These are phyloP conservation scores for Rosa rugosa DNA, from an alignment of 306 rosid genomes.

Conservation along the genomic window DNA sequence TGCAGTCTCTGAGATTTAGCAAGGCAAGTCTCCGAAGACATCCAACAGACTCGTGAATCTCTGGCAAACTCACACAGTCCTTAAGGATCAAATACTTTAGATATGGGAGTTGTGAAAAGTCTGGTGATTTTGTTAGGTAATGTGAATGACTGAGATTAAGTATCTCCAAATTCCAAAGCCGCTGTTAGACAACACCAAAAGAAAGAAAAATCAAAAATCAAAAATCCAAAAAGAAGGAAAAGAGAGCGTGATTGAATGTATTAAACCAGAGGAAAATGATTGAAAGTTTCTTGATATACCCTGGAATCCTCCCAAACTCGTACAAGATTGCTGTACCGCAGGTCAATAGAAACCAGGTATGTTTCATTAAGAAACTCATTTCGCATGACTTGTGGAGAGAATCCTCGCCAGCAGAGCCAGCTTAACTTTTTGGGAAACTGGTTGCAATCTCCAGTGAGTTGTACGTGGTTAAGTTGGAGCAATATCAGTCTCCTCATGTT, in stretches of 20 bases:
- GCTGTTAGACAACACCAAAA: neutral
- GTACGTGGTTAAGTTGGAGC: neutral
- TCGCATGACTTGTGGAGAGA: too few species aligned
- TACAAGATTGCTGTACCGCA: neutral
- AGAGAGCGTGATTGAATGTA: neutral
- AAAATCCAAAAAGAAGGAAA: neutral
- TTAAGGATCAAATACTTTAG: too few species aligned
- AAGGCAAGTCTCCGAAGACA: too few species aligned
- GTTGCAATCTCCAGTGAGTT: neutral
- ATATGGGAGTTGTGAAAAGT: too few species aligned
- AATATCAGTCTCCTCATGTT: neutral
- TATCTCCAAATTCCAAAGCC: neutral
- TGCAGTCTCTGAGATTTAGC: too few species aligned
- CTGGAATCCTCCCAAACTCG: neutral
- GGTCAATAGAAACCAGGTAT: neutral
- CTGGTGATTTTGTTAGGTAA: constrained; percentile 25
- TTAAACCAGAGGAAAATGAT: too few species aligned
- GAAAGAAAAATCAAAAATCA: neutral
- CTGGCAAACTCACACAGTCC: too few species aligned
- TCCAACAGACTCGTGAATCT: too few species aligned
- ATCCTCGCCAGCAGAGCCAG: neutral
- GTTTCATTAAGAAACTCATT: neutral
- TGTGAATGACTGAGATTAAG: constrained; percentile 43
- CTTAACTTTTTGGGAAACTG: neutral
- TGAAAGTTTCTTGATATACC: neutral